phyloP scores from a whole-genome alignment of 1,284 basidiomycete genomes.

The Ustilago curta region DNA sequence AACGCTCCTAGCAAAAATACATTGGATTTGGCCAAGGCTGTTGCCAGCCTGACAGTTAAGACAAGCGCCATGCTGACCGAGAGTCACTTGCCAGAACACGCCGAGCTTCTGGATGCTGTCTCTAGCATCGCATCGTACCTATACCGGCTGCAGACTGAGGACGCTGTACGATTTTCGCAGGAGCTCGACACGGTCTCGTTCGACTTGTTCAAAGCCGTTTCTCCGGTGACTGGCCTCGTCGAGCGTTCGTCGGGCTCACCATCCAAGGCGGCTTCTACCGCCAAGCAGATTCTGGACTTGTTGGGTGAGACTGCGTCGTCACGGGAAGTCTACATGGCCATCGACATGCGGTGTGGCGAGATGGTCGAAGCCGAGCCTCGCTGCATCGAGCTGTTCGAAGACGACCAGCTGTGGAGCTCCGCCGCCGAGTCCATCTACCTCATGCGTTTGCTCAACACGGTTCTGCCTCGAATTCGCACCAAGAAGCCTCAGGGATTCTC shows the following conservation, averaged over 20 bases:
- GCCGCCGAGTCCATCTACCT: conserved; percentile 34
- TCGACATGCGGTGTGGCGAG: conserved; percentile 53
- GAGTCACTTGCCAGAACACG: background rate
- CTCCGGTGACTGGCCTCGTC: conserved; percentile 47
- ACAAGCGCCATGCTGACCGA: conserved; percentile 21
- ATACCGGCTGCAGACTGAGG: conserved; percentile 18
- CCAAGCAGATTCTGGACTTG: conserved; percentile 36
- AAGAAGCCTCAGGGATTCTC: conserved; percentile 58
- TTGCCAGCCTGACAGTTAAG: conserved; percentile 9
- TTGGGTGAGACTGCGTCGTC: conserved; percentile 48
- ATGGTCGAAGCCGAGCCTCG: conserved; percentile 22
- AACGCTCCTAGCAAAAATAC: background rate
- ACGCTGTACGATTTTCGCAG: conserved; percentile 28
- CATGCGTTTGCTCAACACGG: conserved; percentile 37
- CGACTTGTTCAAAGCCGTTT: conserved; percentile 52
- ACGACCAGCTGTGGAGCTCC: conserved; percentile 16
- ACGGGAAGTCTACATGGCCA: conserved; percentile 60
- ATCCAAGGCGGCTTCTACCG: conserved; percentile 16
- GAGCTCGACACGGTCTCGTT: conserved; percentile 51
- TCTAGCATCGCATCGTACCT: conserved; percentile 28
- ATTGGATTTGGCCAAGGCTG: conserved; percentile 19
- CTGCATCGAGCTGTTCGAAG: conserved; percentile 7
- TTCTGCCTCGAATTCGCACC: conserved; percentile 58
- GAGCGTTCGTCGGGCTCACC: conserved; percentile 15
- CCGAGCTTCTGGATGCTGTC: conserved; percentile 17